Base-by-base conservation (phyloP, 768 basidiomycete species). In the Boletus insuetus region DNA sequence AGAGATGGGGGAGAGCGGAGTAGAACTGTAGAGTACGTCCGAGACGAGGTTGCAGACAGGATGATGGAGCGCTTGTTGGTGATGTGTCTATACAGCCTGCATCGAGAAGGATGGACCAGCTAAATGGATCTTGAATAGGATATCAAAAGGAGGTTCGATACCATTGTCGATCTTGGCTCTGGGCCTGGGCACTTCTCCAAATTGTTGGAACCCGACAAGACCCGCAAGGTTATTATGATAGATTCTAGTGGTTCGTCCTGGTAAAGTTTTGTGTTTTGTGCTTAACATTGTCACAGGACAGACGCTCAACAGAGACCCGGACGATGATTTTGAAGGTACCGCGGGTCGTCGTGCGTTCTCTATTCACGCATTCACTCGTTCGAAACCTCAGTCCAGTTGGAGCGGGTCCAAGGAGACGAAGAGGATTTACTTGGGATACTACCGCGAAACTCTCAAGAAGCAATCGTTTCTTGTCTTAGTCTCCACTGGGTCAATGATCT, bases 401-500 rank as follows among this genome's bases (percentile, higher is more conserved):
- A 87, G 59, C 82, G 96, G 35, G 78, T 89, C 54, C 84, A 87
- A 58, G 85, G 80, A 42, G 93, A 97, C 57, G 94, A 98, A 68
- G 94, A 98, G 69, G 76, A 80, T 32, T 72, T 98, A 2, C 77
- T 95, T 3, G 73, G 82, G 41, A 69, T 77, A 19, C 74, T 98
- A 12, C 76, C 79, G 6, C 83, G 77, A 3, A 80, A 88, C 56
- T 91, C 92, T 14, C 89, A 95, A 66, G 96, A 98, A 65, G 93
- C 91, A 17, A 83, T 98, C 44, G 85, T 97, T 24, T 95, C 93
- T 13, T 95, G 92, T 67, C 79, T 97, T 4, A 88, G 86, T 62
- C 78, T 98, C 41, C 97, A 99, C 59, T 99, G 97, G 97, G 84
- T 97, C 13, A 98, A 98, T 63, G 97, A 99, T 73, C 81, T 99